Base-by-base conservation (phyloP, 495 filamentous ascomycete genomes). In the Penicillium silybi region DNA sequence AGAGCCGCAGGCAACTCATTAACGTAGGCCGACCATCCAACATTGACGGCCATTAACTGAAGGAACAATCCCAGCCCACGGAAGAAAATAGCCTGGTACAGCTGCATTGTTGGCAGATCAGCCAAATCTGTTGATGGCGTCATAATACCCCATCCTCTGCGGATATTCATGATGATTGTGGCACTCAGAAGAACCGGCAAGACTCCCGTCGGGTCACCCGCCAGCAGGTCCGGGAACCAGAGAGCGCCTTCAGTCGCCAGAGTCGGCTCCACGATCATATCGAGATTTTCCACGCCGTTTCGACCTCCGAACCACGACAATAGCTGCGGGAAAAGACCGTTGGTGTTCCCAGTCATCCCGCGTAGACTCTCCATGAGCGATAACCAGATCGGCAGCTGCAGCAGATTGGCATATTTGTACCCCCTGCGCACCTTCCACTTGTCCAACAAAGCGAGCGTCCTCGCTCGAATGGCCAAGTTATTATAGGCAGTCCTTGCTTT, bases 161-260 rank as follows among this genome's bases (percentile, higher is more conserved):
- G 54, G 26, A 76, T 53, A 47, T 75, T 74, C 7, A 63, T 35
- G 15, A 78, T 17, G 23, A 76, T 74, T 0, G 72, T 68, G 2
- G 58, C 40, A 7, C 63, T 62, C 15, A 92, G 69, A 0, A 79
- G 54, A 15, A 80, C 53, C 0, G 90, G 88, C 1, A 97, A 76
- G 18, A 83, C 55, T n/a, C 83, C 73, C 20, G 79, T 77, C 1
- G 88, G 80, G 62, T 97, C 92, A 19, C 85, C 72, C 6, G 71
- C 74, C 13, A 85, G 73, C 5, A 97, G 80, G 67, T 96, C 80
- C 4, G 80, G 76, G 63, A 93, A 92, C 90, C 90, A 97, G 6
- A 90, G 73, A 3, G 80, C 80, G 10, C 92, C 92, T 54, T 89
- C 92, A 2, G 68, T 71, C 0, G 78, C 76, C 6, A 92, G 61